These are phyloP conservation scores for Raphanus hybrid DNA, from an alignment of 441 rosid genomes.

Conservation along the genomic window DNA sequence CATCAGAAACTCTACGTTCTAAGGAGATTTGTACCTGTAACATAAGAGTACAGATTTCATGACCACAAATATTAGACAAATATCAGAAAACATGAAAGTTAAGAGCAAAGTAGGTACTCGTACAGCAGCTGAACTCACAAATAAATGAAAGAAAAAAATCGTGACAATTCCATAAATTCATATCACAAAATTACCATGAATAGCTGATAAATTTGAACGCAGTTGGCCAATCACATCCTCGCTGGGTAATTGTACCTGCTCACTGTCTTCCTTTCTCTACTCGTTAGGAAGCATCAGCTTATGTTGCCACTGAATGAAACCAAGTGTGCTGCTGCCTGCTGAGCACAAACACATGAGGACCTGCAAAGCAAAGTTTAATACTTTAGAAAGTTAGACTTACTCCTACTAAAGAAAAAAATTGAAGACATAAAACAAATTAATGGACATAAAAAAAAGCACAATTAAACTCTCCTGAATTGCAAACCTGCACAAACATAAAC, in stretches of 20 bases:
- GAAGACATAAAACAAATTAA: conserved; percentile 31
- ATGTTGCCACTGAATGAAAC: conserved; percentile 12
- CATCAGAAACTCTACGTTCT: neutral
- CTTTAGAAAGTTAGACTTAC: conserved; percentile 22
- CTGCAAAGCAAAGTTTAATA: conserved; percentile 31
- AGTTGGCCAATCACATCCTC: conserved; percentile 8
- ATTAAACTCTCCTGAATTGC: conserved; percentile 58
- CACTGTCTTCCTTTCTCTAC: conserved; percentile 12
- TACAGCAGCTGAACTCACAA: neutral
- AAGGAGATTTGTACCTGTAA: conserved; percentile 25
- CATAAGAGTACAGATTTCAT: conserved; percentile 3
- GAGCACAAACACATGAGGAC: conserved; percentile 30
- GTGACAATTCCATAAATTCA: neutral
- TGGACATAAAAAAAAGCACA: conserved; percentile 30
- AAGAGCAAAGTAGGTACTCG: conserved; percentile 1
- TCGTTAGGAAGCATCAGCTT: conserved; percentile 2
- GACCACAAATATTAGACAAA: too few relatives aligned
- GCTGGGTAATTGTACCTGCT: neutral
- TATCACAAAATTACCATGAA: conserved; percentile 26
- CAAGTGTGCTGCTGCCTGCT: neutral
- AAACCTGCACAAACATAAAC: conserved; percentile 78
- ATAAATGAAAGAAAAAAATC: neutral
- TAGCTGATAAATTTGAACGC: conserved; percentile 5
- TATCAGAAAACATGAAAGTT: conserved; percentile 13
- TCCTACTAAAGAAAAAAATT: neutral